Percentiles rank a stretch among this genome's conserved stretches.
These are phyloP conservation scores for Penicillium cosmopolitanum DNA, from an alignment of 495 filamentous ascomycete species.

Conservation along the genomic window DNA sequence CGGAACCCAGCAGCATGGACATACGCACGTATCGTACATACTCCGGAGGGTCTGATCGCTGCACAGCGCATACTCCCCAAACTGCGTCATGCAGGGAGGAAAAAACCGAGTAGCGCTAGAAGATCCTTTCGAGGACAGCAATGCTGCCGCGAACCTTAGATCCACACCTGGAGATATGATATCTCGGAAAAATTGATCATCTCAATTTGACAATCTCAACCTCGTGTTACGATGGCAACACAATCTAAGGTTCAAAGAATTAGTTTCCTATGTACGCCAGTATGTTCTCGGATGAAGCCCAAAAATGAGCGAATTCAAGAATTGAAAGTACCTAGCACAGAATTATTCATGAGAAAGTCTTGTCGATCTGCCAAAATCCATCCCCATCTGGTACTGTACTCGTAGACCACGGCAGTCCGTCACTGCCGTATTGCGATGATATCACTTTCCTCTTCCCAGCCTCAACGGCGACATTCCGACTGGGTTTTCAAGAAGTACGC, in stretches of 20 bases:
- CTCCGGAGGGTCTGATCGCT: slow-evolving; percentile 10
- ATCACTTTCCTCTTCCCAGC: slow-evolving; percentile 3
- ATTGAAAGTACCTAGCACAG: too few relatives aligned
- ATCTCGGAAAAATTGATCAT: background rate
- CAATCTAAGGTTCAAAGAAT: too few relatives aligned
- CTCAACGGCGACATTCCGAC: slow-evolving; percentile 2
- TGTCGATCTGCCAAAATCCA: background rate
- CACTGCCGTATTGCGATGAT: background rate
- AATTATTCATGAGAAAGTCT: background rate
- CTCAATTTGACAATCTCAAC: background rate
- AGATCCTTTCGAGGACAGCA: background rate
- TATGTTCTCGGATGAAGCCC: too few relatives aligned
- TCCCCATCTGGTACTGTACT: background rate
- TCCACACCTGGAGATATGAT: background rate
- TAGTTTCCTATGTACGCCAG: too few relatives aligned
- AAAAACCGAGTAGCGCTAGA: background rate
- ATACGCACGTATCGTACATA: background rate
- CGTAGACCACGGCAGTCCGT: background rate
- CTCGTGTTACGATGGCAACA: slow-evolving; percentile 1
- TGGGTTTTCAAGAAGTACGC: background rate
- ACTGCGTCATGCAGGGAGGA: slow-evolving; percentile 3
- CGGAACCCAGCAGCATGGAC: background rate
- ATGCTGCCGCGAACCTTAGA: background rate
- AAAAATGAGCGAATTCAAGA: background rate
- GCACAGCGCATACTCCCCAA: background rate